Conservation (phyloP, 2,329 filamentous ascomycete species). For the Cladosporium sp. region DNA sequence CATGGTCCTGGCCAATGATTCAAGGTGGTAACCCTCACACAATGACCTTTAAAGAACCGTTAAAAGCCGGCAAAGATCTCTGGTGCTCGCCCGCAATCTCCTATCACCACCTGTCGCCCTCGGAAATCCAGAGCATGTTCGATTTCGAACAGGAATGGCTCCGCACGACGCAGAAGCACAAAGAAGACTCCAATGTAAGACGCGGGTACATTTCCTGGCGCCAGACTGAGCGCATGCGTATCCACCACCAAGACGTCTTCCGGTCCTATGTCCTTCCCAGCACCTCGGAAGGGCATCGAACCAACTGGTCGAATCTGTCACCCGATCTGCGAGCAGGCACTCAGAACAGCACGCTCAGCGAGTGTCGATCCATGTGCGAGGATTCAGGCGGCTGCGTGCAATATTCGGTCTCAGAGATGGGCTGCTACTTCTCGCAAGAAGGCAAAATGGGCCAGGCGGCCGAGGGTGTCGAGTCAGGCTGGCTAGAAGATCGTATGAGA, state of each 20-base stretch:
- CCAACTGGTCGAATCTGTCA: constrained; percentile 32
- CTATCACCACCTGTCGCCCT: constrained; percentile 26
- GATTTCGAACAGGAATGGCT: constrained; percentile 26
- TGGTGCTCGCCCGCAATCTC: constrained; percentile 28
- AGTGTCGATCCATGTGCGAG: constrained; percentile 30
- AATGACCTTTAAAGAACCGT: constrained; percentile 25
- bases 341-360: constrained; percentile 21
- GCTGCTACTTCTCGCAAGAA: constrained; percentile 27
- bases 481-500: constrained; percentile 28
- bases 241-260: constrained; percentile 36
- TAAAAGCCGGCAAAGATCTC: constrained; percentile 18
- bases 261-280: constrained; percentile 29
- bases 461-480: constrained; percentile 26
- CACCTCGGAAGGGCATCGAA: constrained; percentile 21
- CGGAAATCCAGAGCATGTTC: constrained; percentile 23
- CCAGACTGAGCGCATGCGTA: not conserved
- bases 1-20: constrained; percentile 27
- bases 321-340: constrained; percentile 24
- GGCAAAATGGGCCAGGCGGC: constrained; percentile 24
- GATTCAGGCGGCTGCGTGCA: constrained; percentile 28
- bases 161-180: not conserved
- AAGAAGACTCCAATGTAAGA: not conserved
- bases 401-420: constrained; percentile 25
- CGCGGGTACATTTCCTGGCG: not conserved
- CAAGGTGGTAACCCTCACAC: constrained; percentile 31